Base-by-base conservation (phyloP, 1,284 basidiomycete species). In the Ustilago sp. region DNA sequence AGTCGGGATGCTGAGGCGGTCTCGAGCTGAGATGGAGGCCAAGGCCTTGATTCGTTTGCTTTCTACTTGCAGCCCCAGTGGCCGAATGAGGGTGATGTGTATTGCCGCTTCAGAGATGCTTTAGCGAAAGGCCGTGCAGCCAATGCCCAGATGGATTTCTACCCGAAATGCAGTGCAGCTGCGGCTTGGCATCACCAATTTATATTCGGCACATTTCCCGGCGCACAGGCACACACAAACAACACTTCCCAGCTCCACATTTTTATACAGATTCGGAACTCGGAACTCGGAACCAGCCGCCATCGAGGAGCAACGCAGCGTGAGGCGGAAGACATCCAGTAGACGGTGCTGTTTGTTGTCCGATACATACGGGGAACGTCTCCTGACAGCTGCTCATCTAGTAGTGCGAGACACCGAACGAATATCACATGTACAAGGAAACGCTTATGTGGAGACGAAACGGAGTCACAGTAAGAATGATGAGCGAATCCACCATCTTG, bases 171-270 rank as follows among this genome's bases (percentile, higher is more conserved):
- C 43, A 45, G 43, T 15, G n/a, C 5, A 8, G 36, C 13, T 13
- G 43, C 43, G 15, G 8, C 57, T 59, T 51, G 51, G 35, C 51
- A 31, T n/a, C 15, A 23, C 34, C 19, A 39, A 38, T 23, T 43
- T 11, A 36, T 35, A 12, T 32, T 38, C 38, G 35, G 23, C 48
- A 55, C 55, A 6, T 31, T 45, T 56, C 43, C 68, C 63, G 59
- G 58, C 47, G 59, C 59, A 58, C 48, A 61, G 56, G 39, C 64
- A 50, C 28, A 39, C 11, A 45, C 41, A 41, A 43, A 50, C 43
- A 55, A 32, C 23, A 38, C 3, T 39, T 41, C 19, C 12, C 5
- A 32, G 28, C 41, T 57, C 55, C 55, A 57, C 55, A 45, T 57
- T 43, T 35, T 31, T 17, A 48, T 34, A n/a, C 6, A 45, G 43